Evolutionary conservation across 768 basidiomycete genomes (phyloP).

Genomic region (Lactarius quietus): DNA sequence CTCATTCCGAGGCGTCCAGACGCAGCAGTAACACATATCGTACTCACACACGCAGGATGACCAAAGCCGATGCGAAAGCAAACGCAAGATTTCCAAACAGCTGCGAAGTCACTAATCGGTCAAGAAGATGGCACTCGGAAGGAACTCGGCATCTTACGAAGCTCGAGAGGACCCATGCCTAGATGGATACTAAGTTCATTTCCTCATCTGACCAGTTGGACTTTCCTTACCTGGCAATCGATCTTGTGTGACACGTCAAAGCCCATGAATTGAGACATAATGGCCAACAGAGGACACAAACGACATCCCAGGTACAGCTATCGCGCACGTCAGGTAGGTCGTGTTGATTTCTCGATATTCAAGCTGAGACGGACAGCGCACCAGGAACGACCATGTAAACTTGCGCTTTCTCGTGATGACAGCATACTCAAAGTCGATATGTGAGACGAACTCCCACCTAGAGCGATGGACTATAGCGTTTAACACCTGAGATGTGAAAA

Average conservation of each 20-base stretch:
- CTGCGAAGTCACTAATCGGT: not conserved
- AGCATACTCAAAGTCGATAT: constrained; percentile 13
- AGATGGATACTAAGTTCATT: not conserved
- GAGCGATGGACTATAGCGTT: not conserved
- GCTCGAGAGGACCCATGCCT: constrained; percentile 9
- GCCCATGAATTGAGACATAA: not conserved
- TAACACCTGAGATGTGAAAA: not conserved
- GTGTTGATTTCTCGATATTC: not conserved
- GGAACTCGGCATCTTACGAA: constrained; percentile 8
- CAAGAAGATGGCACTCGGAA: not conserved
- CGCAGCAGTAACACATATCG: not conserved
- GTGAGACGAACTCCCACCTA: constrained; percentile 21
- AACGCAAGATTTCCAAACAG: constrained; percentile 12
- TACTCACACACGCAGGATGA: constrained; percentile 20
- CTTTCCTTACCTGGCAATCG: constrained; percentile 7
- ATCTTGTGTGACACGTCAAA: not conserved
- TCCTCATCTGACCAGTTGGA: not conserved
- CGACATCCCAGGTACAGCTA: constrained; percentile 23
- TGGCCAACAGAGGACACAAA: constrained; percentile 3
- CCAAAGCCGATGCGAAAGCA: constrained; percentile 16
- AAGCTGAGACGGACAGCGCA: not conserved
- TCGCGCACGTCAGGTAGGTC: not conserved
- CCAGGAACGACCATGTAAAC: constrained; percentile 18
- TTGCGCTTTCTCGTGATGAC: constrained; percentile 12
- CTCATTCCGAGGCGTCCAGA: not conserved